A percentile compares a stretch with the other conserved stretches of the same genome.
These are phyloP conservation scores for Alopecurus myosuroides DNA, from an alignment of 176 grass and related monocot genomes.

Conservation along the genomic window DNA sequence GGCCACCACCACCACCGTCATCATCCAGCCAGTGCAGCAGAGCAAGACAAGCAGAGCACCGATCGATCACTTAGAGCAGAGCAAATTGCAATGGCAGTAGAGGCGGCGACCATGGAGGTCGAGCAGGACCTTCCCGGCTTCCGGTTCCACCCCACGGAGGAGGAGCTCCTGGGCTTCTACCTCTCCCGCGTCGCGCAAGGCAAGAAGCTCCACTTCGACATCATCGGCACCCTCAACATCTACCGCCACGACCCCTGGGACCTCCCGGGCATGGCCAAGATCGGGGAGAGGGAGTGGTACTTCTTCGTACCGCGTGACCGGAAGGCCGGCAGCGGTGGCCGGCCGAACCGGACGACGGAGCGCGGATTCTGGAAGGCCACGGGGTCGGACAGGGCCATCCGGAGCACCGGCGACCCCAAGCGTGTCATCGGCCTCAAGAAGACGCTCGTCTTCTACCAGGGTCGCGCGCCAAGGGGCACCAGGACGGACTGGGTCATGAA, in stretches of 20 bases:
- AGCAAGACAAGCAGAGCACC: not conserved
- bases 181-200: slow-evolving; percentile 45
- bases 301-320: slow-evolving; percentile 83
- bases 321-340: slow-evolving; percentile 50
- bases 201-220: slow-evolving; percentile 72
- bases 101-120: slow-evolving; percentile 15
- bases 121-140: slow-evolving; percentile 76
- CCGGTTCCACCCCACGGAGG: slow-evolving; percentile 88
- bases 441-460: slow-evolving; percentile 90
- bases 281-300: slow-evolving; percentile 96
- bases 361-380: slow-evolving; percentile 94
- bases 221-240: slow-evolving; percentile 77
- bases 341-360: slow-evolving; percentile 86
- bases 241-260: slow-evolving; percentile 89
- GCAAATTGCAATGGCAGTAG: not conserved
- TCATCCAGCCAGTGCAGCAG: not conserved
- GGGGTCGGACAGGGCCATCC: slow-evolving; percentile 60
- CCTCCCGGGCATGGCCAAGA: slow-evolving; percentile 77
- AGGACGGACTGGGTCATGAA: slow-evolving; percentile 97
- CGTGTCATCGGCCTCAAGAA: slow-evolving; percentile 82
- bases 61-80: not conserved
- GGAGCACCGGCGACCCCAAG: slow-evolving; percentile 34
- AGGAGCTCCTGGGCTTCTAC: slow-evolving; percentile 90
- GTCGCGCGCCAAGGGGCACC: slow-evolving; percentile 63
- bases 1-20: not conserved